Conservation (phyloP, 1,284 basidiomycete genomes). For the Ganoderma lucidum region DNA sequence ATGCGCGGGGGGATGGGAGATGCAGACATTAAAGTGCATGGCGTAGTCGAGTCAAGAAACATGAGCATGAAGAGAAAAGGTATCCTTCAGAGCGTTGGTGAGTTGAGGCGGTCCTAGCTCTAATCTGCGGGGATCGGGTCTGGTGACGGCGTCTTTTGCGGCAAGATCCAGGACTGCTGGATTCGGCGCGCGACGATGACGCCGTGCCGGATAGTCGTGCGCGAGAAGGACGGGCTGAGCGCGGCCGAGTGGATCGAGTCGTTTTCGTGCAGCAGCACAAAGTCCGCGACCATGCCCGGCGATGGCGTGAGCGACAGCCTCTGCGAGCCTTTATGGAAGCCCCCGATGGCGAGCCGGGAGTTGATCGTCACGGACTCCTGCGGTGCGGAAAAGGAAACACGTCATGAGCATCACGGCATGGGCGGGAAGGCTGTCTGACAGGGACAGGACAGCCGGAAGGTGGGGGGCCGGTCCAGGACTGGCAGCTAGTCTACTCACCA, state of each 20-base stretch:
- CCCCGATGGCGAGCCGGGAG: slow-evolving; percentile 50
- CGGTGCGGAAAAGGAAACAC: not conserved
- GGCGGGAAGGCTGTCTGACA: not conserved
- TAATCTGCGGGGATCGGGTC: slow-evolving; percentile 19
- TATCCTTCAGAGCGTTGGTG: not conserved
- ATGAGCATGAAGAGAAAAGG: not conserved
- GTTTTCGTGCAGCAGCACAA: slow-evolving; percentile 64
- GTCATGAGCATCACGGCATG: slow-evolving; percentile 11
- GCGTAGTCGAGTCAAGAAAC: not conserved
- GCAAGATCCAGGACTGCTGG: slow-evolving; percentile 31
- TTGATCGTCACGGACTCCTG: slow-evolving; percentile 40
- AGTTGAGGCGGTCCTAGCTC: not conserved
- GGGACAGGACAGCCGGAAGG: not conserved
- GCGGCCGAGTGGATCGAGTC: slow-evolving; percentile 53
- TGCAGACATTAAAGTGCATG: not conserved
- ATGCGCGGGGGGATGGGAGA: not conserved
- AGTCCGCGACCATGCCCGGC: slow-evolving; percentile 58
- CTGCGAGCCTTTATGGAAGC: slow-evolving; percentile 30
- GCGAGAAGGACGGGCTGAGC: slow-evolving; percentile 54
- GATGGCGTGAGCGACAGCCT: slow-evolving; percentile 44
- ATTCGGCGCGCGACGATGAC: slow-evolving; percentile 36
- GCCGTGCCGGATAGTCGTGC: slow-evolving; percentile 51
- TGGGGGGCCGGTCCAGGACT: not conserved
- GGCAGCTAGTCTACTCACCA: slow-evolving; percentile 50
- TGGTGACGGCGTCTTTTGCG: slow-evolving; percentile 30